These are phyloP conservation scores for Phaffia tasmanica DNA, from an alignment of 768 basidiomycete genomes.

Conservation along the genomic window DNA sequence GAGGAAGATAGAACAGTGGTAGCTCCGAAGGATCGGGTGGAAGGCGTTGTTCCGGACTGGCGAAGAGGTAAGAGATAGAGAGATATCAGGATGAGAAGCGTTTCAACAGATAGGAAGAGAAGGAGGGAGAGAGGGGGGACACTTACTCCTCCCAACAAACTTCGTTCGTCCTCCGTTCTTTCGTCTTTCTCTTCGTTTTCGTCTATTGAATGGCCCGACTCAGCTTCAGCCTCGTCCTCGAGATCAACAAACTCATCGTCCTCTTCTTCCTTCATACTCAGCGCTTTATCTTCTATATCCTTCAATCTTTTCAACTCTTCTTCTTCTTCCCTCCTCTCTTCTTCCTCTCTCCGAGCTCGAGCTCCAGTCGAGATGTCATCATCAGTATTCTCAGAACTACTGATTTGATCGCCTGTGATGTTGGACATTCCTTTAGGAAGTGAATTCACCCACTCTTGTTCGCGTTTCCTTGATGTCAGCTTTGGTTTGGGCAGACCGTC, in stretches of 20 bases:
- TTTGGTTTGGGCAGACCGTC: not conserved
- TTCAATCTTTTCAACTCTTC: slow-evolving; percentile 8
- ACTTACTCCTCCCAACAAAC: slow-evolving; percentile 18
- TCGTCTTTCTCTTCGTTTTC: slow-evolving; percentile 3
- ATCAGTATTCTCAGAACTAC: not conserved
- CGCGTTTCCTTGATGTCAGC: slow-evolving; percentile 17
- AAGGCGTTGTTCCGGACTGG: slow-evolving; percentile 17
- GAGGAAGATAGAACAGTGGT: not conserved
- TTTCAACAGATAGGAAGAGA: not conserved
- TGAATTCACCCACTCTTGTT: slow-evolving; percentile 11
- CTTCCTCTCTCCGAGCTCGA: not conserved
- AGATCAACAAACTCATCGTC: not conserved
- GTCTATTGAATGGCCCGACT: not conserved
- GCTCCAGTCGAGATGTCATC: slow-evolving; percentile 4
- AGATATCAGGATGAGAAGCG: not conserved
- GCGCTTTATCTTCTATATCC: not conserved
- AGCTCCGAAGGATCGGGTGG: slow-evolving; percentile 3
- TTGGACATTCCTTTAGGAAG: slow-evolving; percentile 10
- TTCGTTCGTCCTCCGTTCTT: slow-evolving; percentile 6
- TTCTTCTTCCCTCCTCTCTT: slow-evolving; percentile 2
- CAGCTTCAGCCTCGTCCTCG: slow-evolving; percentile 3
- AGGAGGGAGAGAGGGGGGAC: not conserved
- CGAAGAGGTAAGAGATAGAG: not conserved
- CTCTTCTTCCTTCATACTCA: not conserved
- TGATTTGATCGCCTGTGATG: slow-evolving; percentile 7